These are phyloP conservation scores for Tulasnella sp. DNA, from an alignment of 768 basidiomycete species.

Conservation along the genomic window DNA sequence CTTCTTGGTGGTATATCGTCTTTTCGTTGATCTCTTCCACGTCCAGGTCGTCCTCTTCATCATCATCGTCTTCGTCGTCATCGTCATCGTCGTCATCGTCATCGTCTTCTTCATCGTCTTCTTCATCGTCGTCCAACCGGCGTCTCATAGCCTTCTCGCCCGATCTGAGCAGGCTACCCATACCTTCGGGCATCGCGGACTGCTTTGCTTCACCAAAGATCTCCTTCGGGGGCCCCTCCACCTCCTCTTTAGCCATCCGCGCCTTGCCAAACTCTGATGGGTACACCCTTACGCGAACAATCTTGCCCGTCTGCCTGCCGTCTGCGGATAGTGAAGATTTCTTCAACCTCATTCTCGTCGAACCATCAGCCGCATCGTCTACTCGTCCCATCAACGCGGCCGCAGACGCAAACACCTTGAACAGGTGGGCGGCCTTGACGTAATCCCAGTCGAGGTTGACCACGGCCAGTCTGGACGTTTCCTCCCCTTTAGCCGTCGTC, in stretches of 20 bases:
- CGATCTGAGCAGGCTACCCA: too few relatives aligned
- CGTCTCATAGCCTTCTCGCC: too few relatives aligned
- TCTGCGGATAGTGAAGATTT: slow-evolving; percentile 34
- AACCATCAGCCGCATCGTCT: slow-evolving; percentile 30
- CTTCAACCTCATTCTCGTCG: slow-evolving; percentile 21
- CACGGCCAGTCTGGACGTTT: slow-evolving; percentile 64
- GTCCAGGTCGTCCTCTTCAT: slow-evolving; percentile 38
- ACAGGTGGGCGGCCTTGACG: slow-evolving; percentile 77
- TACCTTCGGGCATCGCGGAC: slow-evolving; percentile 26
- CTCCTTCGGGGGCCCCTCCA: slow-evolving; percentile 77
- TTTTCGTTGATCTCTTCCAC: slow-evolving; percentile 51
- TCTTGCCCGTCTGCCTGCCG: slow-evolving; percentile 24
- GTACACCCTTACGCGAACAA: slow-evolving; percentile 71
- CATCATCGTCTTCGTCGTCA: slow-evolving; percentile 14
- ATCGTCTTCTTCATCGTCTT: slow-evolving; percentile 10
- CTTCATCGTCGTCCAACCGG: too few relatives aligned
- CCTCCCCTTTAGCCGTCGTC: slow-evolving; percentile 21
- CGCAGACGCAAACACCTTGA: slow-evolving; percentile 83
- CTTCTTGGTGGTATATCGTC: slow-evolving; percentile 52
- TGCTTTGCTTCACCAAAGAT: slow-evolving; percentile 50
- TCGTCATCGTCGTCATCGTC: not conserved
- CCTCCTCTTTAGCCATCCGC: slow-evolving; percentile 74
- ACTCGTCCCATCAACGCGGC: slow-evolving; percentile 44
- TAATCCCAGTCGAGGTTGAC: slow-evolving; percentile 99
- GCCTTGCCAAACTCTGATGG: slow-evolving; percentile 90